Evolutionary conservation across 1,284 basidiomycete species (phyloP).

Genomic region (Vanrija humicola): DNA sequence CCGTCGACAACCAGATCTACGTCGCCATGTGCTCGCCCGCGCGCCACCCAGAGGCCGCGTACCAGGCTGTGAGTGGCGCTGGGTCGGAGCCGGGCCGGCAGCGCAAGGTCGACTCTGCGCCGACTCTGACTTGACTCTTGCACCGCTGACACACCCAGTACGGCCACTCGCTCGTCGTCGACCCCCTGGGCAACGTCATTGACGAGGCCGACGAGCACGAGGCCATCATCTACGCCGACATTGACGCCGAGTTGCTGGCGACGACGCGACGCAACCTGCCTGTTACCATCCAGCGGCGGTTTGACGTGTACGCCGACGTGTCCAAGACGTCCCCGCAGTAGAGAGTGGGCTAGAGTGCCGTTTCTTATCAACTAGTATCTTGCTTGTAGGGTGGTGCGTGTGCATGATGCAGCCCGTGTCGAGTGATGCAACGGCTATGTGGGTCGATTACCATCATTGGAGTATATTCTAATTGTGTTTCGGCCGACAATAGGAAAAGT

Average conservation of each 20-base stretch:
- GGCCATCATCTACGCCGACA: slow-evolving; percentile 71
- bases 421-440: too few species aligned
- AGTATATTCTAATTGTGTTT: too few species aligned
- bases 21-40: slow-evolving; percentile 95
- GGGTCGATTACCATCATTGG: too few species aligned
- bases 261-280: slow-evolving; percentile 77
- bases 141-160: slow-evolving; percentile 55
- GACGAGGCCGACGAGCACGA: slow-evolving; percentile 75
- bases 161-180: slow-evolving; percentile 84
- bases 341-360: too few species aligned
- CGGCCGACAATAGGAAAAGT: too few species aligned
- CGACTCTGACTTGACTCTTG: slow-evolving; percentile 9
- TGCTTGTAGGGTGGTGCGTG: background rate
- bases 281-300: slow-evolving; percentile 80
- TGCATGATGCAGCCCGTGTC: too few species aligned
- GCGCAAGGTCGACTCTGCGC: background rate
- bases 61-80: slow-evolving; percentile 68
- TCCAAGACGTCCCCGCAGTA: background rate
- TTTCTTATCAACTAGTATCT: background rate
- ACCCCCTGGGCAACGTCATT: slow-evolving; percentile 81
- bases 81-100: too few species aligned
- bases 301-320: slow-evolving; percentile 85
- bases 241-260: slow-evolving; percentile 67
- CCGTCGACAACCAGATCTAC: slow-evolving; percentile 94
- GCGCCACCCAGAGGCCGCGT: slow-evolving; percentile 70